These are phyloP conservation scores for Neopestalotiopsis rosae DNA, from an alignment of 2,329 filamentous ascomycete genomes.

Conservation along the genomic window DNA sequence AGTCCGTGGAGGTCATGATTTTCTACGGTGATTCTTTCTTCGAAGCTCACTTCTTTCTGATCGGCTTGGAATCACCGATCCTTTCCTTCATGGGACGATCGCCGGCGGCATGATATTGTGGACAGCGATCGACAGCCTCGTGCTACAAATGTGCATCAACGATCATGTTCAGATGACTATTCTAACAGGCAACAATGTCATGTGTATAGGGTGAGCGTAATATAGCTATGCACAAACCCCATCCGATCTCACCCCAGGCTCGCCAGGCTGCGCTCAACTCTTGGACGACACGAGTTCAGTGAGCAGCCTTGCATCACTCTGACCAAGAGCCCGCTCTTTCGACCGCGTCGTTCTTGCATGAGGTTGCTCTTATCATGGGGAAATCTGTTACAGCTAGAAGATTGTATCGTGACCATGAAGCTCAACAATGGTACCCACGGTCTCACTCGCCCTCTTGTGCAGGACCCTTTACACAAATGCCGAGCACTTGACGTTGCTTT, in stretches of 20 bases:
- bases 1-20: neutral
- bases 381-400: too few species aligned
- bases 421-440: too few species aligned
- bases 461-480: neutral
- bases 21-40: neutral
- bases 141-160: neutral
- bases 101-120: constrained; percentile 1
- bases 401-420: too few species aligned
- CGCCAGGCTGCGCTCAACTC: too few species aligned
- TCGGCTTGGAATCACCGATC: neutral
- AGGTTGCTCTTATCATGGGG: too few species aligned
- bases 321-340: too few species aligned
- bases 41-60: neutral
- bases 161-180: neutral
- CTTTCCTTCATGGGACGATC: neutral
- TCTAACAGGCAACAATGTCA: neutral
- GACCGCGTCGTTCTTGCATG: too few species aligned
- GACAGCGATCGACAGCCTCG: neutral
- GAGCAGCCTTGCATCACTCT: too few species aligned
- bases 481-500: neutral
- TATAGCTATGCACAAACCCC: neutral
- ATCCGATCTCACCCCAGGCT: neutral
- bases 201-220: neutral
- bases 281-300: too few species aligned
- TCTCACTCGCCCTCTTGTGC: too few species aligned